These are phyloP conservation scores for Cetraspora pellucida DNA, from an alignment of 192 early-diverging fungal genomes.

Conservation along the genomic window DNA sequence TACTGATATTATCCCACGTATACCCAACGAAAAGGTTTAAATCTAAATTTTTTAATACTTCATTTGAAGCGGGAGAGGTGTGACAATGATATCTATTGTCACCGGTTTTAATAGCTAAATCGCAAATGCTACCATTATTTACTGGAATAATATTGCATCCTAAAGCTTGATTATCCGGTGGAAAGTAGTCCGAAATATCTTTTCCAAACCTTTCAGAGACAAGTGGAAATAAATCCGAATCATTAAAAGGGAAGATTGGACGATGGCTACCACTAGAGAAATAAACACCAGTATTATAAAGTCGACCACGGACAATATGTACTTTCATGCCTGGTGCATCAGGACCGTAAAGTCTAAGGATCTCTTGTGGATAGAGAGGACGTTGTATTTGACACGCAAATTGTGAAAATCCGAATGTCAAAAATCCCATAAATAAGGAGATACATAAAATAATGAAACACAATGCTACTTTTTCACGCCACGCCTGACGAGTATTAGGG, in stretches of 20 bases:
- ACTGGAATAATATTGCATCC: constrained; percentile 11
- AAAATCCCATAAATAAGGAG: constrained; percentile 70
- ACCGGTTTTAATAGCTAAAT: background rate
- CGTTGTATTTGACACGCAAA: constrained; percentile 27
- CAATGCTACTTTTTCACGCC: constrained; percentile 86
- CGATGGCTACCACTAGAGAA: constrained; percentile 24
- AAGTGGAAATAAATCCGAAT: constrained; percentile 9
- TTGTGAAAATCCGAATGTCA: constrained; percentile 72
- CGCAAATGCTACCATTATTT: constrained; percentile 21
- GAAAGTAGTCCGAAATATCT: constrained; percentile 27
- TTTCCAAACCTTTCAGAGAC: constrained; percentile 17
- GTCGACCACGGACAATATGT: constrained; percentile 28
- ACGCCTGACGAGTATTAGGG: constrained; percentile 62
- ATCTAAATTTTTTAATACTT: background rate
- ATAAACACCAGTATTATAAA: constrained; percentile 33
- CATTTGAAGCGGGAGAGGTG: constrained; percentile 6
- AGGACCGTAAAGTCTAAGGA: constrained; percentile 40
- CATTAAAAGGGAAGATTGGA: constrained; percentile 20
- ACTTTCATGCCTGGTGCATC: constrained; percentile 12
- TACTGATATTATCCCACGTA: constrained; percentile 51
- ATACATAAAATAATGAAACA: constrained; percentile 70
- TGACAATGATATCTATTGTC: constrained; percentile 33
- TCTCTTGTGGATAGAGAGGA: constrained; percentile 40
- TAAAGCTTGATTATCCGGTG: background rate
- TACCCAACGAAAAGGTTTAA: constrained; percentile 19